phyloP scores from a whole-genome alignment of 768 basidiomycete genomes.

The Kwoniella pini region DNA sequence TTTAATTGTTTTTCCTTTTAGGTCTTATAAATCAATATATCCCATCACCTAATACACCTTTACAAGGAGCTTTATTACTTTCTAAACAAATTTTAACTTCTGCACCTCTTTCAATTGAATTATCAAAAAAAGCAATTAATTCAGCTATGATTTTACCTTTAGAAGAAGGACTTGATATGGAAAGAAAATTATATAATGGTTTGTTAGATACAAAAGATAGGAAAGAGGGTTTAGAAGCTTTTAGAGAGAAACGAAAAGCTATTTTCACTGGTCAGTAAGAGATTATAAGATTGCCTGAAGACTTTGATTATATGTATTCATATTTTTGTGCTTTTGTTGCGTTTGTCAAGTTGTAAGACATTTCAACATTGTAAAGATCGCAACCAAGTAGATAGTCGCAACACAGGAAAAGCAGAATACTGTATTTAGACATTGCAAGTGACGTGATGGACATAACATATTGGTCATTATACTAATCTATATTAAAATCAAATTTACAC shows the following conservation, averaged over 20 bases:
- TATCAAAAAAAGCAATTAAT: constrained; percentile 82
- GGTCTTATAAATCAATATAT: constrained; percentile 36
- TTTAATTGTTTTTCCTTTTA: too few relatives aligned
- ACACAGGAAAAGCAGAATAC: too few relatives aligned
- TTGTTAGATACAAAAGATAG: constrained; percentile 75
- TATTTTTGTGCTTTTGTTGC: too few relatives aligned
- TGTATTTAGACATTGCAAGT: too few relatives aligned
- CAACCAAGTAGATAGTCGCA: too few relatives aligned
- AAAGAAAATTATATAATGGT: constrained; percentile 78
- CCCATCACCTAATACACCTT: constrained; percentile 22
- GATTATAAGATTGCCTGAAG: background rate
- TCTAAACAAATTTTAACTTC: constrained; percentile 39
- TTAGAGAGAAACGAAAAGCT: constrained; percentile 77
- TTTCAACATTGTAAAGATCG: too few relatives aligned
- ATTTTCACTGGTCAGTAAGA: constrained; percentile 78
- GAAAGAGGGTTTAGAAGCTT: constrained; percentile 78
- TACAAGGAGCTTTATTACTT: constrained; percentile 26
- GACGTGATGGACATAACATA: too few relatives aligned
- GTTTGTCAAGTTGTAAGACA: too few relatives aligned
- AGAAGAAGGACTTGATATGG: constrained; percentile 88
- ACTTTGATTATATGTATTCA: too few relatives aligned
- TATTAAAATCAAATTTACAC: too few relatives aligned
- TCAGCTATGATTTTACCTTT: constrained; percentile 74
- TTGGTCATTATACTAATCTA: too few relatives aligned
- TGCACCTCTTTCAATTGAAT: constrained; percentile 81